phyloP scores from a whole-genome alignment of 2,329 filamentous ascomycete genomes.

The Nemania serpens region DNA sequence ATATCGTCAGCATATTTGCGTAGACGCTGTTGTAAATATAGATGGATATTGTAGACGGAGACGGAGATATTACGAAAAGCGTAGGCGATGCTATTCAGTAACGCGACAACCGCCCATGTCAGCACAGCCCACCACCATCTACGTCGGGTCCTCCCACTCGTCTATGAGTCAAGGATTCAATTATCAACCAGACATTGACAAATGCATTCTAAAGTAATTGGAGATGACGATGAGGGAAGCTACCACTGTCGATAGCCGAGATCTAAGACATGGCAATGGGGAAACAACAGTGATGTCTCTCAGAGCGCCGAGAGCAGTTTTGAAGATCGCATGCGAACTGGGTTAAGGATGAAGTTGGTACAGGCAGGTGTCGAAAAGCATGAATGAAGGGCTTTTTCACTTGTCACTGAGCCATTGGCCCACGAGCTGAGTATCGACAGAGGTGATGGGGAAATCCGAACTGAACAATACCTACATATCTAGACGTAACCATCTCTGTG shows the following conservation, averaged over 20 bases:
- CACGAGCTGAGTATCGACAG: too few relatives aligned
- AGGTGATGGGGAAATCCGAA: too few relatives aligned
- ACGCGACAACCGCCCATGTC: conserved; percentile 7
- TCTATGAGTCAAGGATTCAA: not conserved
- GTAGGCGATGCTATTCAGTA: not conserved
- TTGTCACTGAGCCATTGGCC: too few relatives aligned
- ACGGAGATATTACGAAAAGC: not conserved
- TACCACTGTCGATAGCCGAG: conserved; percentile 23
- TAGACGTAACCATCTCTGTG: too few relatives aligned
- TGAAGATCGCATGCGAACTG: conserved; percentile 9
- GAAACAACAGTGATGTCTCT: conserved; percentile 17
- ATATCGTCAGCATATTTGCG: conserved; percentile 2
- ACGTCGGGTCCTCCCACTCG: not conserved
- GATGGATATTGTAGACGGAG: not conserved
- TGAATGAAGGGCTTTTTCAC: too few relatives aligned
- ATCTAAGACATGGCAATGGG: conserved; percentile 16
- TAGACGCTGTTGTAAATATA: not conserved
- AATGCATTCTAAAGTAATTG: conserved; percentile 10
- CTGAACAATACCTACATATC: too few relatives aligned
- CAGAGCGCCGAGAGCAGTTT: not conserved
- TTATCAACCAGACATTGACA: conserved; percentile 2
- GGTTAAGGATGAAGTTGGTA: too few relatives aligned
- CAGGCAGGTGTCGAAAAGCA: too few relatives aligned
- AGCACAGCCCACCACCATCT: conserved; percentile 11
- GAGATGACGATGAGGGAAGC: conserved; percentile 9